phyloP scores from a whole-genome alignment of 495 filamentous ascomycete species.

The Lophiotrema nucula region DNA sequence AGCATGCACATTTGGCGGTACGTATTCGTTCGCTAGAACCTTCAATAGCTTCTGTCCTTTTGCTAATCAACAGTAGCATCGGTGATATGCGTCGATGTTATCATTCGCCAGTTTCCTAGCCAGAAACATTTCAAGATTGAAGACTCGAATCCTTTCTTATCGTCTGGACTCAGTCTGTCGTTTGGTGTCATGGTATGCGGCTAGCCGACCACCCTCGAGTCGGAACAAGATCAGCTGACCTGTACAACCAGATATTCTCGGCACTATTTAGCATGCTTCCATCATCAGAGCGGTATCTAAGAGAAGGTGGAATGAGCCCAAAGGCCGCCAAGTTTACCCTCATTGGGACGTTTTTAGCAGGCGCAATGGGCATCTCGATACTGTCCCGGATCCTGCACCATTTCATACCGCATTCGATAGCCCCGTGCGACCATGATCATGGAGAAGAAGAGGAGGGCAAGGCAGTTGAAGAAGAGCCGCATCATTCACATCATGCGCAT shows the following conservation, averaged over 20 bases:
- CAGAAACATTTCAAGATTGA: constrained; percentile 80
- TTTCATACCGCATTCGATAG: constrained; percentile 86
- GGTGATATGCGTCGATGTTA: constrained; percentile 81
- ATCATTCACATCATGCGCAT: constrained; percentile 4
- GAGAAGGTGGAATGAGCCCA: constrained; percentile 62
- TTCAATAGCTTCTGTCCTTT: no score
- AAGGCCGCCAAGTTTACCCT: constrained; percentile 67
- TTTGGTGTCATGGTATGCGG: constrained; percentile 92
- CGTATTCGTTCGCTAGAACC: no score
- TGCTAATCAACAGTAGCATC: constrained; percentile 55
- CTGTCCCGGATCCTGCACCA: constrained; percentile 77
- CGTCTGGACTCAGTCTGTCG: constrained; percentile 83
- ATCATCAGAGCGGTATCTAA: constrained; percentile 72
- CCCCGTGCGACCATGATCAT: constrained; percentile 87
- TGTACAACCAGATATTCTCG: constrained; percentile 75
- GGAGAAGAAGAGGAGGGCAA: constrained; percentile 47
- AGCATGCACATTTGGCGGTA: constrained; percentile 34
- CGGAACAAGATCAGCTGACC: constrained; percentile 12
- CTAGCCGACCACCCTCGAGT: not conserved
- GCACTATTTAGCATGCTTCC: constrained; percentile 94
- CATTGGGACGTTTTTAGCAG: constrained; percentile 74
- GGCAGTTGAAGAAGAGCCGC: not conserved
- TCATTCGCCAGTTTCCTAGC: constrained; percentile 68
- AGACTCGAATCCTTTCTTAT: constrained; percentile 83
- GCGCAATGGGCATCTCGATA: constrained; percentile 80